phyloP scores from a whole-genome alignment of 2,329 filamentous ascomycete species.

The Colletotrichum plurivorum region DNA sequence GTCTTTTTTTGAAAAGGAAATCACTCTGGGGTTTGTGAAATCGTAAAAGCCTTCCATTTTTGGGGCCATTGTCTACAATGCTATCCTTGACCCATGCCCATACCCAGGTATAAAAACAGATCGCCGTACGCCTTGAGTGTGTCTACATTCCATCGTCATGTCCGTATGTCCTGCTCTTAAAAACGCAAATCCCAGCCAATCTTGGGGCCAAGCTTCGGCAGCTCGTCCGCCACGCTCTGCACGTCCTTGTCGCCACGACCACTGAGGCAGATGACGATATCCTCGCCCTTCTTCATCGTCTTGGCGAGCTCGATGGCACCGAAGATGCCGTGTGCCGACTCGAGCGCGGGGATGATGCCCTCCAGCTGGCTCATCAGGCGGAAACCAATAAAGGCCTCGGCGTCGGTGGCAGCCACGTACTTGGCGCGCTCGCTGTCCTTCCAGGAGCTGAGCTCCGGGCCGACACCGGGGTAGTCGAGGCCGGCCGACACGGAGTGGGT shows the following conservation, averaged over 20 bases:
- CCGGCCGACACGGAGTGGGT: conserved; percentile 98
- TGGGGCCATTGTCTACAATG: conserved; percentile 19
- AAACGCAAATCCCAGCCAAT: conserved; percentile 83
- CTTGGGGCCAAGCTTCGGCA: conserved; percentile 88
- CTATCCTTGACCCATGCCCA: conserved; percentile 10
- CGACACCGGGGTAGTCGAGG: conserved; percentile 96
- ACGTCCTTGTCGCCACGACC: conserved; percentile 98
- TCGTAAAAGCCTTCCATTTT: not conserved
- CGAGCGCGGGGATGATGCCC: conserved; percentile 96
- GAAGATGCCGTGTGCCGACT: conserved; percentile 93
- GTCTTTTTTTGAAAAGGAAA: conserved; percentile 3
- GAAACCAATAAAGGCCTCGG: conserved; percentile 91
- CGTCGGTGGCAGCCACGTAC: conserved; percentile 93
- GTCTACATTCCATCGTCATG: conserved; percentile 7
- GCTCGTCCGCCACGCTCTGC: conserved; percentile 95
- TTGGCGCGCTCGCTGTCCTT: conserved; percentile 90
- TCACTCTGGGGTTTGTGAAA: not conserved
- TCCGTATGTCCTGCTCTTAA: conserved; percentile 49
- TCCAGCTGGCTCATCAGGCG: conserved; percentile 87
- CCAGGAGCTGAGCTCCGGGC: conserved; percentile 92
- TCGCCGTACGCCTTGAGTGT: conserved; percentile 21
- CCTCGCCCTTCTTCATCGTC: conserved; percentile 89
- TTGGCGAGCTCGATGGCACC: conserved; percentile 92
- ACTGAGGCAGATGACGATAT: conserved; percentile 93
- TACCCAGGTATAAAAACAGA: not conserved